Base-by-base conservation (phyloP, 768 basidiomycete genomes). In the Xerocomus potaroensis region DNA sequence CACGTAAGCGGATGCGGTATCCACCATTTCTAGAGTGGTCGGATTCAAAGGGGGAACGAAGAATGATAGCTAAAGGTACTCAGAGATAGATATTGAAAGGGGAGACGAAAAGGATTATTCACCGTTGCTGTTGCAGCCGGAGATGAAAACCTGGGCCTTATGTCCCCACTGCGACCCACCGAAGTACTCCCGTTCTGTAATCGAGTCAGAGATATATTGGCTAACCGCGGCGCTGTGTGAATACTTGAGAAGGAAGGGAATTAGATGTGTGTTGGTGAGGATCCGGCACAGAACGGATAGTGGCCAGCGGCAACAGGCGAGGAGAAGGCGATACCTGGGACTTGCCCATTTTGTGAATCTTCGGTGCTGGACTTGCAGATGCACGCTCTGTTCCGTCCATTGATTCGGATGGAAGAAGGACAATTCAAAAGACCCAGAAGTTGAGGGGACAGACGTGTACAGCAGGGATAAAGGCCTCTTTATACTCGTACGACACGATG, bases 401-500 rank as follows among this genome's bases (percentile, higher is more conserved):
- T n/a, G n/a, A n/a, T 16, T 33, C 14, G 32, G 16, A 24, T 12
- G 38, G 26, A n/a, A n/a, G 3, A 18, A 18, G 26, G 26, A 18
- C n/a, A n/a, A n/a, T n/a, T n/a, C 10, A 37, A 1, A 21, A 22
- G 11, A 37, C 21, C 33, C 21, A 23, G 10, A 18, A 9, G 48
- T n/a, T 33, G 7, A 8, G 22, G 30, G 35, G 40, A 45, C 30
- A 31, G 30, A 12, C 30, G 30, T 9, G 30, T 12, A 34, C 26
- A 33, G 43, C n/a, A 23, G 39, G 27, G 16, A 19, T 1, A 3
- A 12, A 10, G 23, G 34, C 18, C 32, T 9, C 34, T 57, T 49
- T 64, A 60, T 47, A 53, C 47, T 43, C 49, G 47, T 39, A 38
- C 26, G 23, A 49, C 54, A 53, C 52, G 50, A 43, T 46, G 59